Base-by-base conservation (phyloP, 805 yeast genomes). In the Ogataea saltuana region DNA sequence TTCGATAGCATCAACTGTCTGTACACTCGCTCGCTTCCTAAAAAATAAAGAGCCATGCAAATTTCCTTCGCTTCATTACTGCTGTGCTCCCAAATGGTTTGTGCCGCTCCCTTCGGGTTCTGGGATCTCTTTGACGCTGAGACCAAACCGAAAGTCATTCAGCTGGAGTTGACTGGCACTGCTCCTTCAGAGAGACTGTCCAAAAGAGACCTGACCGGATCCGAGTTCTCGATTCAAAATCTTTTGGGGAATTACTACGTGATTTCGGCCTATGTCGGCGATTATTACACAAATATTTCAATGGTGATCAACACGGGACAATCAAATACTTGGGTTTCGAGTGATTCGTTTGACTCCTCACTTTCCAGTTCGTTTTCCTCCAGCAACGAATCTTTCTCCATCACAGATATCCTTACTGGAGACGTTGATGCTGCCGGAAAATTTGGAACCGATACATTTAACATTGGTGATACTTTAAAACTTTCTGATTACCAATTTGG, bases 241-340 rank as follows among this genome's bases (percentile, higher is more conserved):
- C 22, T 29, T 10, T 40, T 55, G 18, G 48, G 50, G 4, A 55
- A 50, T 27, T 56, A 52, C 35, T 56, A 49, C 23, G 32, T 39
- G 33, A 27, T 56, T n/a, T 48, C 44, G n/a, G 48, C 54, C 19
- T 26, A 36, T 8, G 43, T 63, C 16, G 69, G 69, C 4, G 56
- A 61, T 10, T 60, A 60, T 26, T 50, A 49, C 10, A 51, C 54
- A 27, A 49, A 46, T 11, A 39, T 60, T 6, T 41, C 44, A 10
- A 55, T 59, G 13, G 55, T 60, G 25, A 45, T 66, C 33, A 65
- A 61, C 43, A 64, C 69, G 2, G 63, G 58, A 1, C 59, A 62
- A 10, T 49, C 63, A 4, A 59, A 59, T 29, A 46, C 63, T 2
- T 64, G 68, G 68, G 58, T 64, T 20, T 39, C 45, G 13, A 30